Conservation (phyloP, 2,329 filamentous ascomycete genomes). For the Fusarium protoensiforme region DNA sequence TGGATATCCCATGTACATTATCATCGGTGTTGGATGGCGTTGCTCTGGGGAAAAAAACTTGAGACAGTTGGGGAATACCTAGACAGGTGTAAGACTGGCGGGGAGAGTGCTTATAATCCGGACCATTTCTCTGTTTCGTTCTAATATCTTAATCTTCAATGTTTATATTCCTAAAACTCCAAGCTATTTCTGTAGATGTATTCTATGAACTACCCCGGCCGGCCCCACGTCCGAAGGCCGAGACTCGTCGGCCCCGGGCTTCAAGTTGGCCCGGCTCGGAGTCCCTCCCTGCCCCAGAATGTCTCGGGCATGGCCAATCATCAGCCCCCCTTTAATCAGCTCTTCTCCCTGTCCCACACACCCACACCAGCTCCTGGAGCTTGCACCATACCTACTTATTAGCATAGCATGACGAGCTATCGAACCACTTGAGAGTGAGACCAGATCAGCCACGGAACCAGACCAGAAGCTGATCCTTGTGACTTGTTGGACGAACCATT, state of each 20-base stretch:
- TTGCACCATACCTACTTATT: conserved; percentile 18
- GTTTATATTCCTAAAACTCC: neutral
- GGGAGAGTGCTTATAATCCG: neutral
- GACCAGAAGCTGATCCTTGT: conserved; percentile 29
- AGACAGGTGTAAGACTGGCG: neutral
- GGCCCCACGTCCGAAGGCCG: conserved; percentile 33
- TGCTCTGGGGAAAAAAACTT: neutral
- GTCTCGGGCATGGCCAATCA: conserved; percentile 17
- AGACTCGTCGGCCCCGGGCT: conserved; percentile 21
- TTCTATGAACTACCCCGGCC: conserved; percentile 5
- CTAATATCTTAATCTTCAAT: neutral
- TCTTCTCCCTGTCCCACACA: conserved; percentile 13
- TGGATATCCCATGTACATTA: conserved; percentile 11
- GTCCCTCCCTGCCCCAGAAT: neutral
- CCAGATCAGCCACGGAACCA: conserved; percentile 5
- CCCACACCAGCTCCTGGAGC: conserved; percentile 22
- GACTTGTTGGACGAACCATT: conserved; percentile 29
- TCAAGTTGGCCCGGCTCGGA: conserved; percentile 22
- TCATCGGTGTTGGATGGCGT: conserved; percentile 19
- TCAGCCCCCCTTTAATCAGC: conserved; percentile 32
- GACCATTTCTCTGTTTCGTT: neutral
- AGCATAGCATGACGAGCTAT: conserved; percentile 36
- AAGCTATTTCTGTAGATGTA: neutral
- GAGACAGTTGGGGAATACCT: conserved; percentile 6
- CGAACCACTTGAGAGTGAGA: conserved; percentile 36